phyloP scores from a whole-genome alignment of 495 filamentous ascomycete genomes.

The Hypoxylon trugodes region DNA sequence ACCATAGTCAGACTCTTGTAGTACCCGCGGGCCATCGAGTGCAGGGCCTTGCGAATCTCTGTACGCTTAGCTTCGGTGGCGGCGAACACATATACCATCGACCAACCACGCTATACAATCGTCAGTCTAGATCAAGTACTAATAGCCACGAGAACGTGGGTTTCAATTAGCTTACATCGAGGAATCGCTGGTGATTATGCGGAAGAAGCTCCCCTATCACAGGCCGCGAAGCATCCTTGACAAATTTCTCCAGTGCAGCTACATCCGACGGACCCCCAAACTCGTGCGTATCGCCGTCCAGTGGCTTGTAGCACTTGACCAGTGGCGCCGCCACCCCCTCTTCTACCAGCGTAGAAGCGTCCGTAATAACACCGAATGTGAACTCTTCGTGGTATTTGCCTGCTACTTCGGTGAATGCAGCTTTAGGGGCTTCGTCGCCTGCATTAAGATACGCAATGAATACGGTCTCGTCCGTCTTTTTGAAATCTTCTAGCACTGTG shows the following conservation, averaged over 20 bases:
- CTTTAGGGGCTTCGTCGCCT: constrained; percentile 19
- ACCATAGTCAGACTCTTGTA: constrained; percentile 51
- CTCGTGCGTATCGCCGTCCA: constrained; percentile 43
- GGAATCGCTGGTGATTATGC: constrained; percentile 46
- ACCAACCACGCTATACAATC: constrained; percentile 44
- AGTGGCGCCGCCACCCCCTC: constrained; percentile 31
- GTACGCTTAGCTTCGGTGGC: constrained; percentile 38
- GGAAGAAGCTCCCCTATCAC: constrained; percentile 52
- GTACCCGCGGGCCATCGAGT: constrained; percentile 49
- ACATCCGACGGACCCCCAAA: constrained; percentile 36
- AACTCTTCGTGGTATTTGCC: constrained; percentile 46
- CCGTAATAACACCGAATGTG: constrained; percentile 47
- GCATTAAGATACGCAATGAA: constrained; percentile 49
- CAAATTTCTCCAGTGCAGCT: constrained; percentile 43
- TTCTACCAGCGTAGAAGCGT: constrained; percentile 23
- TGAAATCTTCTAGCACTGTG: constrained; percentile 42
- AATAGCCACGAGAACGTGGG: not conserved
- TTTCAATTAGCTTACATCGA: constrained; percentile 44
- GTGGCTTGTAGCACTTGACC: constrained; percentile 48
- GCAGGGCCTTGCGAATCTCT: constrained; percentile 43
- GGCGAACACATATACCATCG: constrained; percentile 56
- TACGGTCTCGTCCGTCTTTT: constrained; percentile 46
- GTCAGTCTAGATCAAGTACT: not conserved
- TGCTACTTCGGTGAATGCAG: constrained; percentile 42
- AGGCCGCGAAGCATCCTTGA: constrained; percentile 42